Evolutionary conservation across 1,284 basidiomycete genomes (phyloP).

Genomic region (Apiotrichum montevideense): DNA sequence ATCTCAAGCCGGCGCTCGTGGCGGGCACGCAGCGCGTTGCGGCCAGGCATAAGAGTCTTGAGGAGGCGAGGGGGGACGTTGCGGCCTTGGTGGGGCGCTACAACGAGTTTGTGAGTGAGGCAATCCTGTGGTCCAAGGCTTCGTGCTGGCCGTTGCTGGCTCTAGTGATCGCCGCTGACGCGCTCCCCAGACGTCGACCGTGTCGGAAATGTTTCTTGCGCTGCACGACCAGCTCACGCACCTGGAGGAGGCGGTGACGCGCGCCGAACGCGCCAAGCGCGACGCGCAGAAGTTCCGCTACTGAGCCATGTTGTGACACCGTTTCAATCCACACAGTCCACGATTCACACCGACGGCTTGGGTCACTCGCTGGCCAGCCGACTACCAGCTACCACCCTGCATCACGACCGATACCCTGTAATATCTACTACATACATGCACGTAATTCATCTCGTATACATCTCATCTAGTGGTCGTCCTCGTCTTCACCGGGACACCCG

Average conservation of each 20-base stretch:
- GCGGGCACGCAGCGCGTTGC: slow-evolving; percentile 9
- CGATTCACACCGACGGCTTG: neutral
- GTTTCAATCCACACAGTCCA: too few relatives aligned
- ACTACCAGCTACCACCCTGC: neutral
- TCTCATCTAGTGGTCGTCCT: slow-evolving; percentile 42
- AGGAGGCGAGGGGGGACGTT: slow-evolving; percentile 20
- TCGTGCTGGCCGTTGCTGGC: too few relatives aligned
- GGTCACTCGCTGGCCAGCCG: too few relatives aligned
- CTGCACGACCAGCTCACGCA: slow-evolving; percentile 33
- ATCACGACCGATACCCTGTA: neutral
- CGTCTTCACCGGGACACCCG: slow-evolving; percentile 45
- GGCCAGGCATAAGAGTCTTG: slow-evolving; percentile 14
- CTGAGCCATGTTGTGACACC: slow-evolving; percentile 5
- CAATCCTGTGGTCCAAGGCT: neutral
- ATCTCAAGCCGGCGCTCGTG: slow-evolving; percentile 20
- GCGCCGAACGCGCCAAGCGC: slow-evolving; percentile 25
- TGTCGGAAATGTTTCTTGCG: slow-evolving; percentile 39
- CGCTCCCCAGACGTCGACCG: slow-evolving; percentile 29
- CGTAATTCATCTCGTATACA: neutral
- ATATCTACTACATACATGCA: neutral
- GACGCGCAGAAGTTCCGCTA: slow-evolving; percentile 28
- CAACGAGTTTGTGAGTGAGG: slow-evolving; percentile 32
- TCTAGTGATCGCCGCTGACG: too few relatives aligned
- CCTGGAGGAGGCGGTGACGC: slow-evolving; percentile 31
- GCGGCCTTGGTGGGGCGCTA: slow-evolving; percentile 27